Conservation (phyloP, 129 eudicot species). For the Tagetes patula region DNA sequence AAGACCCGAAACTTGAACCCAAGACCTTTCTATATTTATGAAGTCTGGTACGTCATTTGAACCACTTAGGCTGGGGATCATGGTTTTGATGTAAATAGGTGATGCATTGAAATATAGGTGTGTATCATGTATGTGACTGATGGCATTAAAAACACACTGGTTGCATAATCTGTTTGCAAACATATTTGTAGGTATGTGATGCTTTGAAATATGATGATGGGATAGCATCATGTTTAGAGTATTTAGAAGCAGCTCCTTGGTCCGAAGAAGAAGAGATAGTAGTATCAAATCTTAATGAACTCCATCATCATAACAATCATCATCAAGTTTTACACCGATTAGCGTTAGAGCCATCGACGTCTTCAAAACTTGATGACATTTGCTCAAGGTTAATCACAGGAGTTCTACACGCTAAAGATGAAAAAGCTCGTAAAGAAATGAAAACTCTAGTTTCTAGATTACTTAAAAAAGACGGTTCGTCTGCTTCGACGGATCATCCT, state of each 20-base stretch:
- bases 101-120: too few species aligned
- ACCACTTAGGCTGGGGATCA: too few species aligned
- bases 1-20: too few species aligned
- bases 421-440: constrained; percentile 88
- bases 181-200: constrained; percentile 60
- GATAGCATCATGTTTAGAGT: constrained; percentile 68
- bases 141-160: neutral
- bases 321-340: constrained; percentile 67
- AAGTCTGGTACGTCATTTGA: too few species aligned
- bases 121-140: neutral
- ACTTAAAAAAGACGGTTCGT: constrained; percentile 52
- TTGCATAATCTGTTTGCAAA: constrained; percentile 19
- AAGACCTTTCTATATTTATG: too few species aligned
- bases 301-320: constrained; percentile 44
- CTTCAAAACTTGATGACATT: constrained; percentile 62
- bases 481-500: constrained; percentile 13
- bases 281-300: constrained; percentile 56
- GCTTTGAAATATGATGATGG: constrained; percentile 79
- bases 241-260: constrained; percentile 90
- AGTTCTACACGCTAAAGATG: constrained; percentile 74
- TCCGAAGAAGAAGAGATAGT: constrained; percentile 83
- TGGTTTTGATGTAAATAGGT: too few species aligned
- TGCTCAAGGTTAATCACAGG: constrained; percentile 54
- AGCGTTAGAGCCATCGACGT: constrained; percentile 58
- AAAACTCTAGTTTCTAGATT: constrained; percentile 58